These are phyloP conservation scores for Berberis vulgaris DNA, from an alignment of 164 flowering plant genomes.

Conservation along the genomic window DNA sequence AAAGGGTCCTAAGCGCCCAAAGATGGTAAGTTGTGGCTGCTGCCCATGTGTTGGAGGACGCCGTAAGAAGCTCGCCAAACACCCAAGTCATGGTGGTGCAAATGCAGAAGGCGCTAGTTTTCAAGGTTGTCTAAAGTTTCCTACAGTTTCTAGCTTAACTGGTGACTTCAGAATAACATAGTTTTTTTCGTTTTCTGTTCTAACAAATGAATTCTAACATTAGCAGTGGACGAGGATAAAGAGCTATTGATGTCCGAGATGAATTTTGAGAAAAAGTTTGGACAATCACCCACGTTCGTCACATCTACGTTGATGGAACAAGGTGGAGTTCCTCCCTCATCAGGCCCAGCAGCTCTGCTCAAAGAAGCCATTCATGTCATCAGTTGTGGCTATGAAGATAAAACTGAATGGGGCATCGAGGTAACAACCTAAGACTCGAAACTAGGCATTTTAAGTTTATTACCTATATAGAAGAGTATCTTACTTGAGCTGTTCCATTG, in stretches of 20 bases:
- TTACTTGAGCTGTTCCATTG: background rate
- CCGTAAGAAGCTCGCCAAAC: constrained; percentile 46
- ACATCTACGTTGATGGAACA: constrained; percentile 85
- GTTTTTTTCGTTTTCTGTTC: background rate
- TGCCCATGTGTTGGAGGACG: constrained; percentile 75
- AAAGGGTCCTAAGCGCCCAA: constrained; percentile 84
- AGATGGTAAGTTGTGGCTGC: constrained; percentile 90
- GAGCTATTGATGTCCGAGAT: constrained; percentile 71
- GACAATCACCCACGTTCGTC: constrained; percentile 81
- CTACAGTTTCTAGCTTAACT: background rate
- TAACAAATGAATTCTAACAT: background rate
- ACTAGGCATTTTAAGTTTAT: background rate
- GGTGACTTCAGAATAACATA: background rate
- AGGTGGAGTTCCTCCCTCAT: constrained; percentile 92
- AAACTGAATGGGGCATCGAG: constrained; percentile 93
- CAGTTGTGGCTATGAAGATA: constrained; percentile 97
- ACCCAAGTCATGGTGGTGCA: constrained; percentile 27
- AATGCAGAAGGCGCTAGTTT: constrained; percentile 28
- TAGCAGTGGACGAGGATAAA: constrained; percentile 62
- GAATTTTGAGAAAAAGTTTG: constrained; percentile 86
- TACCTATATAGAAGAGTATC: background rate
- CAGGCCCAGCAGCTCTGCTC: constrained; percentile 86
- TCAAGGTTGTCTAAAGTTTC: constrained; percentile 30
- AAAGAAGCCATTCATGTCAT: constrained; percentile 98
- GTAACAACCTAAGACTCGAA: constrained; percentile 22